phyloP scores from a whole-genome alignment of 176 grass and related monocot species.

The Tillandsia leiboldiana region DNA sequence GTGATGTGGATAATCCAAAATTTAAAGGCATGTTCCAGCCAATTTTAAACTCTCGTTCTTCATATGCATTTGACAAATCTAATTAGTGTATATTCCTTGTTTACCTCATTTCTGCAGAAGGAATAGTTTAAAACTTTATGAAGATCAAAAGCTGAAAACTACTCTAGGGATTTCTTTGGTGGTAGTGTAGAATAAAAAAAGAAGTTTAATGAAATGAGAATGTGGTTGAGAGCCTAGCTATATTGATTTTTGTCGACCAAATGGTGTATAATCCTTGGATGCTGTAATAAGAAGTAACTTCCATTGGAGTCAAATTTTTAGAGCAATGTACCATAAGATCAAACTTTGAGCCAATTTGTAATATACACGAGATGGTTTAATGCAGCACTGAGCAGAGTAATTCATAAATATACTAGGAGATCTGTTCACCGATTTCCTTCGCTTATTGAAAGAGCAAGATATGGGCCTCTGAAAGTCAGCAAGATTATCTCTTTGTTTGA shows the following conservation, averaged over 20 bases:
- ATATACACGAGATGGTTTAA: slow-evolving; percentile 20
- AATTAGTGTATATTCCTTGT: too few species aligned
- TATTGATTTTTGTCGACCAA: neutral
- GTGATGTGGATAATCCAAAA: slow-evolving; percentile 78
- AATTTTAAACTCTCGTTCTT: neutral
- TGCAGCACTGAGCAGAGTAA: slow-evolving; percentile 76
- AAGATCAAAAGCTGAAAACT: neutral
- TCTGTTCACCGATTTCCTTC: slow-evolving; percentile 58
- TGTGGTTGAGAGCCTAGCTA: neutral
- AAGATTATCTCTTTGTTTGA: slow-evolving; percentile 66
- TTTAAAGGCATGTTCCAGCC: slow-evolving; percentile 57
- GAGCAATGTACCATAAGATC: neutral
- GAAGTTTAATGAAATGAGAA: neutral
- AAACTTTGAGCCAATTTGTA: neutral
- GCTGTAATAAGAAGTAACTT: neutral
- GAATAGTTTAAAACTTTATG: neutral
- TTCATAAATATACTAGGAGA: slow-evolving; percentile 49
- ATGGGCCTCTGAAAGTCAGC: slow-evolving; percentile 52
- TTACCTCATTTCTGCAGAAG: neutral
- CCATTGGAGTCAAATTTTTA: neutral
- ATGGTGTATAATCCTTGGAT: neutral
- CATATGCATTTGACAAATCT: neutral
- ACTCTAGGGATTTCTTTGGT: neutral
- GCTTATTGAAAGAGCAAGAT: slow-evolving; percentile 48
- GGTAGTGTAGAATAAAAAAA: neutral